Conservation (phyloP, 176 grass and related monocot species). For the Triticum aestivum region IWGSC_CS_RefSeq_v2.1 NC_057798.1:40928043-40928542, state of each 20-base stretch:
- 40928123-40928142: background rate
- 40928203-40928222: background rate
- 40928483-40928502: background rate
- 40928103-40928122: background rate
- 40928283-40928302: background rate
- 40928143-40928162: background rate
- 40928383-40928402: background rate
- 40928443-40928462: no score
- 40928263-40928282: background rate
- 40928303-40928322: background rate
- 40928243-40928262: no score
- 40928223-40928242: background rate
- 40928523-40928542: background rate
- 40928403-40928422: background rate
- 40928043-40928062: background rate
- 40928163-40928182: background rate
- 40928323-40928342: background rate
- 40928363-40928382: background rate
- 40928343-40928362: background rate
- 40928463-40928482: background rate
- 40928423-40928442: background rate
- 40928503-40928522: background rate
- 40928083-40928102: rapidly evolving
- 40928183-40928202: background rate
- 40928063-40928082: background rate